Evolutionary conservation across 352 stramenopile genomes (phyloP), one percentile per base, ranked within the genome.

Genomic region (Globisporangium rhizosaccharum): DNA sequence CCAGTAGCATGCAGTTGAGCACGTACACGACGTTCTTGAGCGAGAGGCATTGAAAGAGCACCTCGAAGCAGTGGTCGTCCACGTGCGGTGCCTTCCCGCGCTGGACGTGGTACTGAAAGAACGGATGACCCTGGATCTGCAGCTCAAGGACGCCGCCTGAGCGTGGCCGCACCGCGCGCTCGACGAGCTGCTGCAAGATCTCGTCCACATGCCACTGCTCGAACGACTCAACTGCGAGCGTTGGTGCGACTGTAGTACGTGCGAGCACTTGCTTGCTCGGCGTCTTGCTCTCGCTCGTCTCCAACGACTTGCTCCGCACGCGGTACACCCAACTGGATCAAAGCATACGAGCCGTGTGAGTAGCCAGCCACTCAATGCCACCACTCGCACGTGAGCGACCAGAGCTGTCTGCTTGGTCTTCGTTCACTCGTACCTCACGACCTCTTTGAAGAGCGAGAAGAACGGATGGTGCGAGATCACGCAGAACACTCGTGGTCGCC

Each of bases 31-130:
- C 73, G 59, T 89, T 89, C 59, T 86, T 82, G 47, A 88, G 62
- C 51, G 76, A 88, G 46, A 94, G 71, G 51, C 80, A 90, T 67
- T 90, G 77, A 67, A 94, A 94, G 10, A 94, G 67, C 53, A 88
- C 62, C 51, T 85, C 73, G 63, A 90, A 92, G 65, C 82, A 92
- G 51, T 82, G 82, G 70, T 91, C 81, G 49, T 92, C 82, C 20
- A 92, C 33, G 54, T 88, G 76, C 10, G 59, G 54, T 23, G 83
- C 65, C 30, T 88, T 85, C 30, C 81, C 71, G 41, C 79, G 76
- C 41, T 85, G 77, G 11, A 88, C 55, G 47, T 88, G 78, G 57
- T 88, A 85, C 33, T 57, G 62, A 44, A 88, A 87, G 26, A 90
- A 76, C 4, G 65, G 47, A n/a, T 47, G 52, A 9, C 62, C 64